Evolutionary conservation across 2,329 filamentous ascomycete species (phyloP).

Genomic region (Tolypocladium amazonense): DNA sequence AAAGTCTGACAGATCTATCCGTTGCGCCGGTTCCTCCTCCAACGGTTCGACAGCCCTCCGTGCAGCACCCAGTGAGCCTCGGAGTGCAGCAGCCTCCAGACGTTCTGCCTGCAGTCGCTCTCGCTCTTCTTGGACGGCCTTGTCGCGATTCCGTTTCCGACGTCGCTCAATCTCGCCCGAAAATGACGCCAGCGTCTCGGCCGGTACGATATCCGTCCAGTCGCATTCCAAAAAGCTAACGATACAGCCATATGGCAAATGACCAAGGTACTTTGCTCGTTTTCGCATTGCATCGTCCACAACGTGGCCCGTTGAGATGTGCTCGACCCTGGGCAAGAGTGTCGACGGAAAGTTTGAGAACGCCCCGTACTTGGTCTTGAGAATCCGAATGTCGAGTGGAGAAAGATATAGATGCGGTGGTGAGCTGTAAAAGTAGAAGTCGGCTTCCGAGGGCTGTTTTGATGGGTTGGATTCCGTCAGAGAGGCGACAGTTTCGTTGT

Average conservation of each 20-base stretch:
- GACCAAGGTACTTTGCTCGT: constrained; percentile 75
- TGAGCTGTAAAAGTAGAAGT: constrained; percentile 82
- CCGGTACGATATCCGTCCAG: constrained; percentile 80
- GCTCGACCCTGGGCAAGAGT: constrained; percentile 77
- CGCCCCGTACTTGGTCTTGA: constrained; percentile 78
- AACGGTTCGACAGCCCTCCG: constrained; percentile 24
- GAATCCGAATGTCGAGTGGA: constrained; percentile 80
- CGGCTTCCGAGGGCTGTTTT: constrained; percentile 26
- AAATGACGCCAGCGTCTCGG: constrained; percentile 66
- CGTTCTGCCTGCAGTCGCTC: constrained; percentile 75
- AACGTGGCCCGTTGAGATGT: constrained; percentile 77
- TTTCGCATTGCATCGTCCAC: constrained; percentile 78
- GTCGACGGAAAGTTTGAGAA: constrained; percentile 78
- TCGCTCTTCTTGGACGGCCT: constrained; percentile 77
- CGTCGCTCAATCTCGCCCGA: constrained; percentile 65
- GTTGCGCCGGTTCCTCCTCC: constrained; percentile 26
- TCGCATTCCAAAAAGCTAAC: constrained; percentile 89
- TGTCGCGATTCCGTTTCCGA: constrained; percentile 68
- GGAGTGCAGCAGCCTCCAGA: constrained; percentile 60
- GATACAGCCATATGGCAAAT: constrained; percentile 83
- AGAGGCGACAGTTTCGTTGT: constrained; percentile 9
- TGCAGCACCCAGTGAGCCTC: constrained; percentile 33
- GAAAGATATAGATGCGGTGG: constrained; percentile 84
- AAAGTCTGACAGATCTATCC: constrained; percentile 51
- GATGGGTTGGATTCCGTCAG: constrained; percentile 6